Evolutionary conservation across 352 stramenopile species (phyloP), one percentile per base, ranked within the genome.

Genomic region (Phytopythium chamaehyphon): DNA sequence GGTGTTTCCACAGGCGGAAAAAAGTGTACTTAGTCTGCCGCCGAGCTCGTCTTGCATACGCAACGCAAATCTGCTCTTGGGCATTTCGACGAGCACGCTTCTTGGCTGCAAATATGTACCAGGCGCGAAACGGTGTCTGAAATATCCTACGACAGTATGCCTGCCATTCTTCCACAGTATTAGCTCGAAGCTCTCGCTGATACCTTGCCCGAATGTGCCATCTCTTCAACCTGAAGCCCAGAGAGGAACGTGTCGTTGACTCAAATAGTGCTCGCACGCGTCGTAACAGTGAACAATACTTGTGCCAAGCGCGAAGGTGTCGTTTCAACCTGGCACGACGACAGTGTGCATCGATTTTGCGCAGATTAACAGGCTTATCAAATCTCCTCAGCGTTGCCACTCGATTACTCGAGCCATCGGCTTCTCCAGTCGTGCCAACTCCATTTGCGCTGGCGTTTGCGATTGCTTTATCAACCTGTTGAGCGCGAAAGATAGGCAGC

Each of bases 1-100:
- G 79, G 54, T 90, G 82, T 48, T 90, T 88, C 82, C 82, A 92
- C 11, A 92, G 51, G 1, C 79, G 75, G 21, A 92, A 92, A 63
- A 92, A 89, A 44, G 66, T 71, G 61, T 90, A 92, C 69, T 87
- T 87, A 28, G 54, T 76, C 23, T 90, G 76, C 2, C 78, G 74
- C 2, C 71, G 59, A 31, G 82, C 67, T 6, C 82, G 66, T 0
- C 79, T 74, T 45, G 84, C 64, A 58, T 88, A 92, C 15, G 82
- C 82, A 1, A 79, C 55, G 26, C 80, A 90, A 42, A 92, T 82
- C 35, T 59, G 76, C 40, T 85, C 71, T 46, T 87, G 83, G 1
- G 82, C 69, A 1, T 49, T 45, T n/a, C 75, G 71, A 39, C 59
- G 52, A 1, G 65, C 60, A 4, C 74, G 76, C 23, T 63, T 62